Evolutionary conservation across 2,329 filamentous ascomycete species (phyloP).

Genomic region (Stachybotrys chlorohalonatus): DNA sequence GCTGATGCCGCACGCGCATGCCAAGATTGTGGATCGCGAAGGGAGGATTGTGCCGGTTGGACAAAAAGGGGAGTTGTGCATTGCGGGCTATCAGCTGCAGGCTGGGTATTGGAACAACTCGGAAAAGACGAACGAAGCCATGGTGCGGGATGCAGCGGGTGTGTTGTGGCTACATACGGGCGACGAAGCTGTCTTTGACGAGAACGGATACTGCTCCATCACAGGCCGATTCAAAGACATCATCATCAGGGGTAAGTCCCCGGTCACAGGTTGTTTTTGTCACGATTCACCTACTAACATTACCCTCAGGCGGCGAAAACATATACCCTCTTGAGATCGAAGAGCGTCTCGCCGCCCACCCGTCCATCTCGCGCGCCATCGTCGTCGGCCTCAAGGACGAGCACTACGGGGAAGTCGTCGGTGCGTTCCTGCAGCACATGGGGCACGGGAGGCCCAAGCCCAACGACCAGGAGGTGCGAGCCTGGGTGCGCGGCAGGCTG

Average conservation of each 20-base stretch:
- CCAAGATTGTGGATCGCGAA: constrained; percentile 66
- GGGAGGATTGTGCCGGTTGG: constrained; percentile 60
- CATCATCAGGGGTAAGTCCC: constrained; percentile 54
- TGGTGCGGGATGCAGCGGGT: constrained; percentile 42
- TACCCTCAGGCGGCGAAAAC: constrained; percentile 55
- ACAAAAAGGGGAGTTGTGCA: constrained; percentile 63
- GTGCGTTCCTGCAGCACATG: constrained; percentile 46
- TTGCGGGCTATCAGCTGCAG: constrained; percentile 69
- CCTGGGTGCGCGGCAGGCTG: constrained; percentile 53
- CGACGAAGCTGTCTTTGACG: constrained; percentile 61
- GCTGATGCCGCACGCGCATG: constrained; percentile 64
- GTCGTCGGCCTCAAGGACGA: constrained; percentile 61
- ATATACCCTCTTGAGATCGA: constrained; percentile 69
- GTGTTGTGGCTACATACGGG: constrained; percentile 58
- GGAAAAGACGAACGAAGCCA: constrained; percentile 59
- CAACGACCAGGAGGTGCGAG: constrained; percentile 43
- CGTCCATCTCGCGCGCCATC: constrained; percentile 52
- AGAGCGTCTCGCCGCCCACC: constrained; percentile 58
- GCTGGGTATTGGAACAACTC: constrained; percentile 60
- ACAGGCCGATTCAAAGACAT: constrained; percentile 74
- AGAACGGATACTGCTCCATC: constrained; percentile 61
- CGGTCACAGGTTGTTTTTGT: neutral
- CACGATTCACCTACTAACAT: constrained; percentile 7
- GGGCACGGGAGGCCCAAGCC: constrained; percentile 28
- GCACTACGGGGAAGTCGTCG: constrained; percentile 68